These are phyloP conservation scores for Dictyostelium purpureum DNA, from an alignment of 78 protist genomes.

Conservation along the genomic window DNA sequence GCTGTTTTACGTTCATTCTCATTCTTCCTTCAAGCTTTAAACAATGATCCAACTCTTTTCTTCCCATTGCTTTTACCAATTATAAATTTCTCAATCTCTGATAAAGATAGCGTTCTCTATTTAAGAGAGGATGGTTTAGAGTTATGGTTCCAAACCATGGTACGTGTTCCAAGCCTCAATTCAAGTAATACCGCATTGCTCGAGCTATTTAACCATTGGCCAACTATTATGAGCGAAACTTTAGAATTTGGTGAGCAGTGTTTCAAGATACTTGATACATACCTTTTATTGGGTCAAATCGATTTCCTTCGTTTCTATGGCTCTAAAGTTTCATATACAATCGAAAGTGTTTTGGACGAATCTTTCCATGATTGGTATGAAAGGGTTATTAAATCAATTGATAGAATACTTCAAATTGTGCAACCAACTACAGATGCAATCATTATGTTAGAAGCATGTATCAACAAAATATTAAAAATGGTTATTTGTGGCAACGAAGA, in stretches of 20 bases:
- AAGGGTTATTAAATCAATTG: background rate
- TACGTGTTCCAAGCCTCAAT: background rate
- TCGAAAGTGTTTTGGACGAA: constrained; percentile 11
- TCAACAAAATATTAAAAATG: background rate
- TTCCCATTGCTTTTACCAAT: constrained; percentile 16
- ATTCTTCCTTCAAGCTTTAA: constrained; percentile 53
- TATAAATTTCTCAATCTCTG: background rate
- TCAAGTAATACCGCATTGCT: background rate
- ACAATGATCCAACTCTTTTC: constrained; percentile 31
- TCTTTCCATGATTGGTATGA: background rate
- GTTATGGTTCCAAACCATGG: constrained; percentile 13
- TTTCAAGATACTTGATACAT: constrained; percentile 35
- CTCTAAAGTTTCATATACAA: background rate
- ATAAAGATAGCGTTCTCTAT: background rate
- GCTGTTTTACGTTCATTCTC: constrained; percentile 14
- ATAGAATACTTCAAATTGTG: constrained; percentile 9
- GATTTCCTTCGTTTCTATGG: constrained; percentile 14
- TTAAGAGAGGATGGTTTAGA: constrained; percentile 47
- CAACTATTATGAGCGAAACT: background rate
- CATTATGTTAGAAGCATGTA: background rate
- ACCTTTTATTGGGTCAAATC: constrained; percentile 2
- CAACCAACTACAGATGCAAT: constrained; percentile 5
- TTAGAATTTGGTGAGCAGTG: background rate
- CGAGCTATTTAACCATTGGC: background rate
- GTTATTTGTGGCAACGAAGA: background rate